phyloP scores from a whole-genome alignment of 106 monocot genomes.

The Xerophyta viscosa region DNA sequence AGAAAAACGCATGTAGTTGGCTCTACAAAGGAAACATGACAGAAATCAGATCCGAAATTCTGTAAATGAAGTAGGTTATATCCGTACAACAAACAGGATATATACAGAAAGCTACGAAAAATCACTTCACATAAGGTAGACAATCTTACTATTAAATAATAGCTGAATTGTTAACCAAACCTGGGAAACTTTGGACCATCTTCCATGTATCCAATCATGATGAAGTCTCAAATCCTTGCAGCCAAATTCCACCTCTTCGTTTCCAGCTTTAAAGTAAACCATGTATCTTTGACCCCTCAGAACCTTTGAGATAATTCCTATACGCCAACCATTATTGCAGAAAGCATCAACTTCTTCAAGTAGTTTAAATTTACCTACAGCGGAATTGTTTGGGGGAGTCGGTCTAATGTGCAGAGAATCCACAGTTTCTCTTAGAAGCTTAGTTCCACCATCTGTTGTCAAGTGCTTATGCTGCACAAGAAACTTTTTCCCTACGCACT shows the following conservation, averaged over 20 bases:
- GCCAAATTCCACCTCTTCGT: slow-evolving; percentile 50
- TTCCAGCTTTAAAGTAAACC: slow-evolving; percentile 67
- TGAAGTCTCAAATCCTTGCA: slow-evolving; percentile 53
- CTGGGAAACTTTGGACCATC: slow-evolving; percentile 50
- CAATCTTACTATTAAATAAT: too few species aligned
- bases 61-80: too few species aligned
- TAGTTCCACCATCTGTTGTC: slow-evolving; percentile 50
- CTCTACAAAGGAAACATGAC: too few species aligned
- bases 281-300: slow-evolving; percentile 25
- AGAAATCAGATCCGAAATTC: too few species aligned
- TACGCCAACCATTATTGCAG: slow-evolving; percentile 85
- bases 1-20: too few species aligned
- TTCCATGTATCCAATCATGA: slow-evolving; percentile 60
- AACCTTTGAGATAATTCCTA: slow-evolving; percentile 72
- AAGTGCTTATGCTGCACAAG: slow-evolving; percentile 48
- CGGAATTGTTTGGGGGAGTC: slow-evolving; percentile 21
- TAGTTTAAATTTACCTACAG: slow-evolving; percentile 23
- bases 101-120: too few species aligned
- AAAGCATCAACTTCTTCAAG: slow-evolving; percentile 80
- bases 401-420: slow-evolving; percentile 62
- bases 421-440: slow-evolving; percentile 47
- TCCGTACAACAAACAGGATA: too few species aligned
- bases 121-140: too few species aligned
- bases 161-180: slow-evolving; percentile 13
- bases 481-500: slow-evolving; percentile 21